Percentiles rank a stretch among this genome's conserved stretches.
Evolutionary conservation across 345 rosid species (phyloP).

Genomic region (Lagerstroemia speciosa): DNA sequence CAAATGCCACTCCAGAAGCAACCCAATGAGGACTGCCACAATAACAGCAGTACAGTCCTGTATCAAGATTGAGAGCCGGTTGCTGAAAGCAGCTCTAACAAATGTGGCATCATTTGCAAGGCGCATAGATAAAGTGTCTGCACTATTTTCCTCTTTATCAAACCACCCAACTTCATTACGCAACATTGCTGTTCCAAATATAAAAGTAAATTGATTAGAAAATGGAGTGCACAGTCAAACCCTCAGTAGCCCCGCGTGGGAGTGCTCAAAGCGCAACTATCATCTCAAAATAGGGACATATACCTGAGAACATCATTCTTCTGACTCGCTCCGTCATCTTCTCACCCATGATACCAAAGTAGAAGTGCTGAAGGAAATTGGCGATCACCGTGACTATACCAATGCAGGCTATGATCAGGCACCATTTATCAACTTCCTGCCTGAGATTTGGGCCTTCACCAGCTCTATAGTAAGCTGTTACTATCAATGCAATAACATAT

Average conservation of each 20-base stretch:
- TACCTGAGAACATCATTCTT: conserved; percentile 99
- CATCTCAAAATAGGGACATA: not conserved
- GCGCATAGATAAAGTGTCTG: conserved; percentile 95
- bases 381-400: conserved; percentile 95
- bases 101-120: conserved; percentile 99
- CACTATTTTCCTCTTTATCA: conserved; percentile 95
- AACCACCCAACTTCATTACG: conserved; percentile 99
- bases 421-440: conserved; percentile 88
- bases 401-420: conserved; percentile 97
- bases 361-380: conserved; percentile 94
- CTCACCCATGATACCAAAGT: conserved; percentile 99
- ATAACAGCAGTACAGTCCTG: conserved; percentile 92
- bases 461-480: conserved; percentile 59
- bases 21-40: conserved; percentile 82
- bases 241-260: no score
- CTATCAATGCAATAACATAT: conserved; percentile 75
- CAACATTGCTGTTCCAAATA: conserved; percentile 66
- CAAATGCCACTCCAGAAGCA: conserved; percentile 79
- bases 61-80: conserved; percentile 92
- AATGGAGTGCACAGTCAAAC: not conserved
- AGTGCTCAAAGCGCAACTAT: not conserved
- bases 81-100: conserved; percentile 97
- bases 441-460: conserved; percentile 31
- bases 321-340: conserved; percentile 97
- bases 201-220: conserved; percentile 9